These are phyloP conservation scores for Fusarium beomiforme DNA, from an alignment of 2,329 filamentous ascomycete species.

Conservation along the genomic window DNA sequence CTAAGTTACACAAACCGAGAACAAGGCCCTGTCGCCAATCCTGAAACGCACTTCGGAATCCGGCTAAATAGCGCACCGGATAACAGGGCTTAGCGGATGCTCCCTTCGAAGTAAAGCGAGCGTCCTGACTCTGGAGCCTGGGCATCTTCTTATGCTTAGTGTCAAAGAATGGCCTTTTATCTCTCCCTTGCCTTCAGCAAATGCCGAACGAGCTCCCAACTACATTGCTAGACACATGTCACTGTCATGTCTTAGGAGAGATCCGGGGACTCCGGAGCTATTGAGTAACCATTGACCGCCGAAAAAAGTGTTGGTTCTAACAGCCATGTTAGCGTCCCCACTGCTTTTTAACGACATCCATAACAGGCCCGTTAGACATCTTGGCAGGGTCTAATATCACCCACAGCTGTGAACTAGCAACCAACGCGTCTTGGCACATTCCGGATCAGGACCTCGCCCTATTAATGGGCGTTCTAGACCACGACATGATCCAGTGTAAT, in stretches of 20 bases:
- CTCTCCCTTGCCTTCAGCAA: no score
- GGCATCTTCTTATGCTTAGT: neutral
- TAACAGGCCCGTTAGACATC: neutral
- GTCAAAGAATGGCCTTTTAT: no score
- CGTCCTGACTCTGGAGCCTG: neutral
- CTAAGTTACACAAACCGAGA: no score
- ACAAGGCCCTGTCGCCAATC: no score
- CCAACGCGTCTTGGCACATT: neutral
- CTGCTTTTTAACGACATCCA: fast-evolving
- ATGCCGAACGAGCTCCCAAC: no score
- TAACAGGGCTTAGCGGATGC: neutral
- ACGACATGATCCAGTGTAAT: neutral
- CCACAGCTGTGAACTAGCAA: neutral
- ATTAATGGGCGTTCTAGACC: neutral
- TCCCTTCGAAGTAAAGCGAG: neutral
- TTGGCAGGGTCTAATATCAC: neutral
- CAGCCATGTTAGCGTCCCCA: neutral
- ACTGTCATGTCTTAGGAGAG: neutral
- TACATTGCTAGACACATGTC: neutral
- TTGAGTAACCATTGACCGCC: neutral
- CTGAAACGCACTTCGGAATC: neutral
- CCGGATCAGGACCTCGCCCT: neutral
- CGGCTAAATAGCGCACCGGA: neutral
- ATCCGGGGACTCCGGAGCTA: neutral
- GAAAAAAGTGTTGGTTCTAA: neutral